Conservation (phyloP, 345 rosid species). For the Ailanthus altissimus region DNA sequence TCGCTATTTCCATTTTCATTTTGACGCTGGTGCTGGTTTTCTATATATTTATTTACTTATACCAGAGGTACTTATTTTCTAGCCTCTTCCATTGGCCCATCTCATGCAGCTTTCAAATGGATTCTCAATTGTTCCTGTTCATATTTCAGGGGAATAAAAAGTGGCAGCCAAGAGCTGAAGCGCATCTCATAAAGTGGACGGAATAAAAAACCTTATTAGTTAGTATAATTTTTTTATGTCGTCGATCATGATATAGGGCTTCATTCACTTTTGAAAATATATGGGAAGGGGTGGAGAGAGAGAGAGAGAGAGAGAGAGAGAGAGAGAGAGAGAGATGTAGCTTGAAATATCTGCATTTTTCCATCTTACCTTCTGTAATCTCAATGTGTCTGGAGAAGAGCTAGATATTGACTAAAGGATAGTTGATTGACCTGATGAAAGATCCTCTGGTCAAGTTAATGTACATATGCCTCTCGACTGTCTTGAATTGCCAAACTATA, state of each 20-base stretch:
- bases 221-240: background rate
- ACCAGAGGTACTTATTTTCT: constrained; percentile 50
- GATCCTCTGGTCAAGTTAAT: background rate
- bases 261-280: background rate
- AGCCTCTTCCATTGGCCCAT: background rate
- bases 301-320: background rate
- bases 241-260: background rate
- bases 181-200: constrained; percentile 45
- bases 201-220: constrained; percentile 53
- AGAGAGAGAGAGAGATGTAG: background rate
- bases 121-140: constrained; percentile 16
- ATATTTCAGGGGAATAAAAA: constrained; percentile 58
- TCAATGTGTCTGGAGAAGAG: background rate
- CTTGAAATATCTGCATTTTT: background rate
- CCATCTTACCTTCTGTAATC: background rate
- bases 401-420: background rate
- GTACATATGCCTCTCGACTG: background rate
- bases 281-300: background rate
- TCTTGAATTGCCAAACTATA: background rate
- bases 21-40: constrained; percentile 61
- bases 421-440: background rate
- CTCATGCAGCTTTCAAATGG: constrained; percentile 6
- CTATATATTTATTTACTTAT: constrained; percentile 58
- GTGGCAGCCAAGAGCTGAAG: constrained; percentile 57
- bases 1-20: constrained; percentile 47